Evolutionary conservation across 257 asterid genomes (phyloP).

Genomic region (Solanum arcanum): DNA sequence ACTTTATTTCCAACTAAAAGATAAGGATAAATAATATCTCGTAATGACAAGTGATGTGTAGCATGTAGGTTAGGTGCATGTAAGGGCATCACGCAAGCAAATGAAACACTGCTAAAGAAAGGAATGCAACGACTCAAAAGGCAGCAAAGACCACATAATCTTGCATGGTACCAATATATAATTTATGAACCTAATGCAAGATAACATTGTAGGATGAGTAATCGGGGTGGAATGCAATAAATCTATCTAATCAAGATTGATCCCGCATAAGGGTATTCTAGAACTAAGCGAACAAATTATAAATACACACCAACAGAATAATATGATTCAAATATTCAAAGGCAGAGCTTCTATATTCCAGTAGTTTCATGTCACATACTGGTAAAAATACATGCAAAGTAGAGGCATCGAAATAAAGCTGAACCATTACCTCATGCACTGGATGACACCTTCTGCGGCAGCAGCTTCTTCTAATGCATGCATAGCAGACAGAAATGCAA

Average conservation of each 20-base stretch:
- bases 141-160: not conserved
- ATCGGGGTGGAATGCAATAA: not conserved
- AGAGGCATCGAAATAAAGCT: not conserved
- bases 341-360: not conserved
- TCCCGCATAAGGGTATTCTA: not conserved
- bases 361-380: not conserved
- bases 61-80: not conserved
- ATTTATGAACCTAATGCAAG: not conserved
- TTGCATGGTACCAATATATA: not conserved
- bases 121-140: not conserved
- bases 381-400: not conserved
- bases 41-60: not conserved
- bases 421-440: conserved; percentile 56
- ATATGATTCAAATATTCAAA: not conserved
- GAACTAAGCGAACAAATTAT: not conserved
- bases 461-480: conserved; percentile 82
- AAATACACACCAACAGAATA: not conserved
- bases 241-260: not conserved
- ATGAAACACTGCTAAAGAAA: not conserved
- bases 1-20: not conserved
- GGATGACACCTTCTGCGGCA: conserved; percentile 44
- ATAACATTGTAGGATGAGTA: not conserved
- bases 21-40: not conserved
- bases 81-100: not conserved
- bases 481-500: conserved; percentile 47